A percentile compares a stretch with the other conserved stretches of the same genome.
Evolutionary conservation across 2,329 filamentous ascomycete species (phyloP).

Genomic region (Epichloe coenophiala): DNA sequence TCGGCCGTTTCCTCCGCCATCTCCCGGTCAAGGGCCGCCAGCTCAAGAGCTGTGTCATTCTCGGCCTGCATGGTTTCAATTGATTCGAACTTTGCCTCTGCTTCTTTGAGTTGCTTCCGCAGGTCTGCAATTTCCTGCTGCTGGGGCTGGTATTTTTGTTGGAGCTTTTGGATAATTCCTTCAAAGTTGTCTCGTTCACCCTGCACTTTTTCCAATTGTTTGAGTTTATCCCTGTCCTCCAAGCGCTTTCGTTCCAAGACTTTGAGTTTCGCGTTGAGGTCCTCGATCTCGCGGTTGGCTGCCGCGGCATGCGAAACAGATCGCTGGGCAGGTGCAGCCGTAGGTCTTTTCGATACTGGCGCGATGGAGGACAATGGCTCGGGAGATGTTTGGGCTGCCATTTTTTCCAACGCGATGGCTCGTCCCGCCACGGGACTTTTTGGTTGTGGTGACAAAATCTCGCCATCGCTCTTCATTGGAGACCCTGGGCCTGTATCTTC

Average conservation of each 20-base stretch:
- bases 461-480: conserved; percentile 37
- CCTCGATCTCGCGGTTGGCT: conserved; percentile 59
- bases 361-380: conserved; percentile 14
- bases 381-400: conserved; percentile 26
- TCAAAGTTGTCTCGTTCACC: conserved; percentile 68
- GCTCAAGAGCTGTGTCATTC: conserved; percentile 72
- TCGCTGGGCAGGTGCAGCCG: conserved; percentile 17
- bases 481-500: conserved; percentile 25
- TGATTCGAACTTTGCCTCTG: conserved; percentile 50
- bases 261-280: conserved; percentile 75
- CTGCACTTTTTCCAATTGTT: conserved; percentile 62
- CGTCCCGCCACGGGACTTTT: conserved; percentile 37
- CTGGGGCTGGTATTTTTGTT: conserved; percentile 75
- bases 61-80: conserved; percentile 64
- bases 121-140: conserved; percentile 68
- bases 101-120: conserved; percentile 64
- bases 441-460: conserved; percentile 34
- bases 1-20: conserved; percentile 94
- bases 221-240: conserved; percentile 77
- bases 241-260: conserved; percentile 75
- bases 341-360: conserved; percentile 17
- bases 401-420: conserved; percentile 35
- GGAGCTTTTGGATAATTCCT: conserved; percentile 76
- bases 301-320: conserved; percentile 37
- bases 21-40: conserved; percentile 79